A percentile compares a stretch with the other conserved stretches of the same genome.
phyloP scores from a whole-genome alignment of 176 grass and related monocot species.

The Lolium multiflorum region DNA sequence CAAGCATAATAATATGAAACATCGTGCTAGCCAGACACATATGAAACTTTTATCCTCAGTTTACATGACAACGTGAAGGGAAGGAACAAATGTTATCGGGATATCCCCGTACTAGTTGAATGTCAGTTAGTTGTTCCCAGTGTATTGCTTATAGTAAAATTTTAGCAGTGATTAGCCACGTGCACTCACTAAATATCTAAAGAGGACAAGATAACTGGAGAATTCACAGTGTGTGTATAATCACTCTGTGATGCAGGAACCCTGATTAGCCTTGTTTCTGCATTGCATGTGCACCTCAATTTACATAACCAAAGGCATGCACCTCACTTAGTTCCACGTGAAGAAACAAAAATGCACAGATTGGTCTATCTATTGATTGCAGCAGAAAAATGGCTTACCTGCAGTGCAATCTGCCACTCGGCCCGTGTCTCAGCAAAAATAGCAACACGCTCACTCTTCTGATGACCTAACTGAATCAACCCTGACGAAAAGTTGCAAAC shows the following conservation, averaged over 20 bases:
- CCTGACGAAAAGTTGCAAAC: constrained; percentile 89
- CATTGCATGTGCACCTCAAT: background rate
- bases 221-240: constrained; percentile 9
- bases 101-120: constrained; percentile 16
- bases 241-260: background rate
- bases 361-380: background rate
- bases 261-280: background rate
- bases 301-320: background rate
- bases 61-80: constrained; percentile 30
- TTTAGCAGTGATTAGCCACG: constrained; percentile 12
- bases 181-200: background rate
- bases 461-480: constrained; percentile 72
- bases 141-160: background rate
- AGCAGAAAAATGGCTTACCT: constrained; percentile 53
- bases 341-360: constrained; percentile 19
- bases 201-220: background rate
- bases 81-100: background rate
- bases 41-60: constrained; percentile 11
- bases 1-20: constrained; percentile 13
- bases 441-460: constrained; percentile 68
- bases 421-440: constrained; percentile 92
- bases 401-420: constrained; percentile 94
- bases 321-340: background rate
- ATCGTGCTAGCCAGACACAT: background rate
- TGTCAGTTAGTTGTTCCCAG: background rate